Evolutionary conservation across 83 land plant species (phyloP).

Genomic region (Thuja plicata): DNA sequence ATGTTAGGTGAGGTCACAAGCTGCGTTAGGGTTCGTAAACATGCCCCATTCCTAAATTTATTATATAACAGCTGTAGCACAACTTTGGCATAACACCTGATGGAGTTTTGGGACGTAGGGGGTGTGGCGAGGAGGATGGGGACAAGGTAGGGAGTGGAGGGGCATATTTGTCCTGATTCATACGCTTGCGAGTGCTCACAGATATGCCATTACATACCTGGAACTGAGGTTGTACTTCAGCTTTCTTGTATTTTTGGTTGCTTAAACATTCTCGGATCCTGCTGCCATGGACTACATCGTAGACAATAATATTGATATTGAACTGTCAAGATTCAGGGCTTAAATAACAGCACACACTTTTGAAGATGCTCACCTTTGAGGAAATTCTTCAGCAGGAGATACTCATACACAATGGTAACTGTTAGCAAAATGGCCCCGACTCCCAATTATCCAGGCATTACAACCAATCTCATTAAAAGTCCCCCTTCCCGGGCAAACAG

Average conservation of each 20-base stretch:
- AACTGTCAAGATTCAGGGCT: neutral
- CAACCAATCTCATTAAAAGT: neutral
- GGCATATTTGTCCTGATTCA: neutral
- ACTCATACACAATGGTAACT: neutral
- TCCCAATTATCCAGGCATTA: neutral
- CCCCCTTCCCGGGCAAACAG: neutral
- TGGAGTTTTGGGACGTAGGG: neutral
- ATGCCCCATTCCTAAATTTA: neutral
- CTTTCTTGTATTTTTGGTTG: neutral
- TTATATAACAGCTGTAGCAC: neutral
- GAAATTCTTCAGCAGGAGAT: neutral
- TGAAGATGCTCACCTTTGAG: neutral
- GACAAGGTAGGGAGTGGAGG: neutral
- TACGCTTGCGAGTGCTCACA: neutral
- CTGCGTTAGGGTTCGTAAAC: neutral
- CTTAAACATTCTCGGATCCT: neutral
- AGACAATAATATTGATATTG: neutral
- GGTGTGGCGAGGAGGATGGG: too few relatives aligned
- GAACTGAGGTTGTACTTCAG: neutral
- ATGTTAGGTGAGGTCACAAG: neutral
- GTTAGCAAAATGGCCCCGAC: neutral
- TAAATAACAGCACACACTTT: neutral
- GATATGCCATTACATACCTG: neutral
- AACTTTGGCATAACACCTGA: neutral
- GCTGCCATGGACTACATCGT: neutral